phyloP scores from a whole-genome alignment of 2,329 filamentous ascomycete genomes.

The Colletotrichum sp. region DNA sequence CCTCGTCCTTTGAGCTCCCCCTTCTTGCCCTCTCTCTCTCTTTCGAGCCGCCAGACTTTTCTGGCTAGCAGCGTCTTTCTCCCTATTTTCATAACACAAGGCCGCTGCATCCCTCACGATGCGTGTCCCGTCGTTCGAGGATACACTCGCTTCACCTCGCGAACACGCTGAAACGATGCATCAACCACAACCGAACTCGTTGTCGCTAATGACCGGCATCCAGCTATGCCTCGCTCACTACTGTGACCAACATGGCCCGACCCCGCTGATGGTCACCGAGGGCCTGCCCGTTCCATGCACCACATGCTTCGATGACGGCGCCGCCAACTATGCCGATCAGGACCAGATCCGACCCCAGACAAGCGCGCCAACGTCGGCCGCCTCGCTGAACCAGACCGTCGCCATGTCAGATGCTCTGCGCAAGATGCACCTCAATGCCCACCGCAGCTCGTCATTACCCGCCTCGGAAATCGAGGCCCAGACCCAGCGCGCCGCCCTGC shows the following conservation, averaged over 20 bases:
- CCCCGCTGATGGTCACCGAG: slow-evolving; percentile 73
- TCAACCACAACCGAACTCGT: slow-evolving; percentile 6
- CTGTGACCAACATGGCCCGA: slow-evolving; percentile 73
- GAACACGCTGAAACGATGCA: slow-evolving; percentile 1
- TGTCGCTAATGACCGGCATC: slow-evolving; percentile 31
- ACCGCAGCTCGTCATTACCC: slow-evolving; percentile 48
- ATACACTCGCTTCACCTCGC: slow-evolving; percentile 6
- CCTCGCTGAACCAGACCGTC: slow-evolving; percentile 27
- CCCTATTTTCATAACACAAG: background rate
- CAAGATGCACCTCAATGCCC: slow-evolving; percentile 47
- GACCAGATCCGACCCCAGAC: slow-evolving; percentile 43
- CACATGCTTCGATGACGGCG: slow-evolving; percentile 58
- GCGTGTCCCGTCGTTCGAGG: slow-evolving; percentile 21
- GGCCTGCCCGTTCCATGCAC: slow-evolving; percentile 66
- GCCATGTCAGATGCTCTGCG: slow-evolving; percentile 52
- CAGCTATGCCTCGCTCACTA: slow-evolving; percentile 75
- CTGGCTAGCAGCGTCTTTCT: background rate
- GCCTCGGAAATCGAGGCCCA: slow-evolving; percentile 50
- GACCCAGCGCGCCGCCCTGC: slow-evolving; percentile 44
- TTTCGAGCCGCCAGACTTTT: background rate
- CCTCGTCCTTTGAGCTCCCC: background rate
- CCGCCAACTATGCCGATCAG: slow-evolving; percentile 29
- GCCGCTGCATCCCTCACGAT: background rate
- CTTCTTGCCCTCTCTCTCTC: background rate
- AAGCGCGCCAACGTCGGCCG: slow-evolving; percentile 38